Conservation (phyloP, 805 yeast genomes). For the Wickerhamomyces bisporus region DNA sequence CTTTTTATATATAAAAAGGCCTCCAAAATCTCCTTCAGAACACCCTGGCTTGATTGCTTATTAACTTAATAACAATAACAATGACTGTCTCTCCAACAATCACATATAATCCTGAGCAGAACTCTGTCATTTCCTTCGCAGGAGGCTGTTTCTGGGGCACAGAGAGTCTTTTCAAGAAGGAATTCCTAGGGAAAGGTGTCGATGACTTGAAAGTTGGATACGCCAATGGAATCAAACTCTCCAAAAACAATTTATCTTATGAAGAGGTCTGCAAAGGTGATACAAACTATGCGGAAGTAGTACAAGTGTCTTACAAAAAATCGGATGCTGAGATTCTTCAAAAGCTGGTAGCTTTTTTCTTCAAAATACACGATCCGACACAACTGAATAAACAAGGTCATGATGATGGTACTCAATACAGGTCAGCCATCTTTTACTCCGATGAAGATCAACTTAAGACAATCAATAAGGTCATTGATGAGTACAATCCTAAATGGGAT, state of each 20-base stretch:
- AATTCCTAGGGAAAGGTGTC: slow-evolving; percentile 50
- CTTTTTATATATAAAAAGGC: too few species aligned
- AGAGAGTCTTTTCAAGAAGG: slow-evolving; percentile 72
- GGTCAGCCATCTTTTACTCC: slow-evolving; percentile 74
- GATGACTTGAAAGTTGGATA: slow-evolving; percentile 78
- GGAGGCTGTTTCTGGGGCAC: slow-evolving; percentile 73
- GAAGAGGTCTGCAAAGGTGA: slow-evolving; percentile 35
- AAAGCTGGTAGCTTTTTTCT: slow-evolving; percentile 76
- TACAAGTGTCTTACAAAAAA: slow-evolving; percentile 83
- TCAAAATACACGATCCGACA: slow-evolving; percentile 93
- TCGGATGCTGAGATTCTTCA: slow-evolving; percentile 33
- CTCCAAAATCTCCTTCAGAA: too few species aligned
- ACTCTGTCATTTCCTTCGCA: slow-evolving; percentile 4
- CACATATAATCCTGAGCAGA: not conserved
- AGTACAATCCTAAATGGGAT: slow-evolving; percentile 66
- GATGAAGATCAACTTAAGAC: slow-evolving; percentile 37
- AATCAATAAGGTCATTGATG: slow-evolving; percentile 42
- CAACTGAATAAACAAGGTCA: slow-evolving; percentile 79
- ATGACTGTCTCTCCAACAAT: slow-evolving; percentile 2
- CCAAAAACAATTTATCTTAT: not conserved
- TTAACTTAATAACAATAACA: too few species aligned
- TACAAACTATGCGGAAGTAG: slow-evolving; percentile 75
- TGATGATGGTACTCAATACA: slow-evolving; percentile 84
- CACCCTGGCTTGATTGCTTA: too few species aligned
- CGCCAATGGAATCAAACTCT: slow-evolving; percentile 55